phyloP scores from a whole-genome alignment of 1,139 yeast genomes.

The Sugiyamaella paludigena region DNA sequence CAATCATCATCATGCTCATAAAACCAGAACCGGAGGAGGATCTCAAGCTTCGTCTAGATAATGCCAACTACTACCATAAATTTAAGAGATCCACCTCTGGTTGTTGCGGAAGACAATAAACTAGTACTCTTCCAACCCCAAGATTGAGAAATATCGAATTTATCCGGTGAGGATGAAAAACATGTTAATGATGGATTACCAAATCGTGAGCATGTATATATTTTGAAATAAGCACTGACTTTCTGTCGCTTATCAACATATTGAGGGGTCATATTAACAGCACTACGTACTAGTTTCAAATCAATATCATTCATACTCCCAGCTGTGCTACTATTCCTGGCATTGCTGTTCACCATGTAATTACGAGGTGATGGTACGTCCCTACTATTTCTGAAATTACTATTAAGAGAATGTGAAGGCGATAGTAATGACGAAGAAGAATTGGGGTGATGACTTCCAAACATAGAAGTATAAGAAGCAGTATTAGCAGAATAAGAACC shows the following conservation, averaged over 20 bases:
- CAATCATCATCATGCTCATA: too few species aligned
- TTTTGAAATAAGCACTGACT: conserved; percentile 49
- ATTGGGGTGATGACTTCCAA: too few species aligned
- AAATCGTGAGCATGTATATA: conserved; percentile 51
- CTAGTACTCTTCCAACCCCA: conserved; percentile 58
- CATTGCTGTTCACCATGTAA: background rate
- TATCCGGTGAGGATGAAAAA: conserved; percentile 51
- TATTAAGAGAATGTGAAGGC: background rate
- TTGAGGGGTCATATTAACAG: conserved; percentile 7
- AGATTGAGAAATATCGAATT: conserved; percentile 50
- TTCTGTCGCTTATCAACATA: conserved; percentile 43
- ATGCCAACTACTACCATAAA: conserved; percentile 52
- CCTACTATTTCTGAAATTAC: background rate
- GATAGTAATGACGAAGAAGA: too few species aligned
- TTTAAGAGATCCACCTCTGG: conserved; percentile 42
- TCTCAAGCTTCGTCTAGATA: conserved; percentile 35
- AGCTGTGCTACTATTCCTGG: background rate
- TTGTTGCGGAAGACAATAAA: conserved; percentile 47
- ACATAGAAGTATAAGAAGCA: too few species aligned
- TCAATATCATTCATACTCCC: background rate
- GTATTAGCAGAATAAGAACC: background rate
- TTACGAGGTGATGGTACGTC: background rate
- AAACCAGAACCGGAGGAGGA: too few species aligned
- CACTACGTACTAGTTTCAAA: background rate
- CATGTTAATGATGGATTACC: conserved; percentile 47